phyloP scores from a whole-genome alignment of 108 stramenopile species.

The Pseudonitzschia multistriata region DNA sequence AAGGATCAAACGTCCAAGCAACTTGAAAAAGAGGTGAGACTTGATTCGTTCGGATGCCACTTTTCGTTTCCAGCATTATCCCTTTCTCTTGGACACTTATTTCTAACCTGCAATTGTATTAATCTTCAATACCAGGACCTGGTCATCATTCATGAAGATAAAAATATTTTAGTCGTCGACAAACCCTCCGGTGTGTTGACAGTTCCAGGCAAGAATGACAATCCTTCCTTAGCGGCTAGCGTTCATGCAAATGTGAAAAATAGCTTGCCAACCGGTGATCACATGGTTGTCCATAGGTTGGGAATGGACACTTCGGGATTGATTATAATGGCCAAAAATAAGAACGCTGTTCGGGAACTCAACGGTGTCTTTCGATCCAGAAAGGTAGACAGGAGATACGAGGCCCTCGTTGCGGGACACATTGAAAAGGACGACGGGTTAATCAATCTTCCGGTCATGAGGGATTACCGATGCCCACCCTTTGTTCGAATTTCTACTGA shows the following conservation, averaged over 20 bases:
- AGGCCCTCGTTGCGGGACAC: slow-evolving; percentile 77
- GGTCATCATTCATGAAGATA: slow-evolving; percentile 75
- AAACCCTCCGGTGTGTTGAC: slow-evolving; percentile 84
- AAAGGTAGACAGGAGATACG: slow-evolving; percentile 72
- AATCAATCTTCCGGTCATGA: slow-evolving; percentile 72
- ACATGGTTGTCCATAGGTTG: slow-evolving; percentile 86
- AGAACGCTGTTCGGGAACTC: slow-evolving; percentile 62
- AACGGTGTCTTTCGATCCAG: slow-evolving; percentile 68
- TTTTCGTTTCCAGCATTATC: neutral
- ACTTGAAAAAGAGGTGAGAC: slow-evolving; percentile 68
- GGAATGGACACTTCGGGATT: slow-evolving; percentile 87
- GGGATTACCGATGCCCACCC: slow-evolving; percentile 80
- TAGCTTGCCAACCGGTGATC: slow-evolving; percentile 63
- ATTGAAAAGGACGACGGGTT: slow-evolving; percentile 63
- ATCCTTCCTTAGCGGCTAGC: slow-evolving; percentile 57
- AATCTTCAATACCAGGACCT: slow-evolving; percentile 46
- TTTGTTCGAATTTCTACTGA: slow-evolving; percentile 80
- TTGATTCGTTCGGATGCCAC: neutral
- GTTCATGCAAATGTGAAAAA: slow-evolving; percentile 59
- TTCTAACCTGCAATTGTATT: neutral
- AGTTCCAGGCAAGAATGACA: slow-evolving; percentile 55
- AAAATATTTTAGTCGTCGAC: slow-evolving; percentile 78
- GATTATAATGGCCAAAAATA: slow-evolving; percentile 70
- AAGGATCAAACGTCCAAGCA: slow-evolving; percentile 66
- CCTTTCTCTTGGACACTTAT: slow-evolving; percentile 3